These are phyloP conservation scores for Geotrichum citri-aurantii DNA, from an alignment of 1,139 yeast species.

Conservation along the genomic window DNA sequence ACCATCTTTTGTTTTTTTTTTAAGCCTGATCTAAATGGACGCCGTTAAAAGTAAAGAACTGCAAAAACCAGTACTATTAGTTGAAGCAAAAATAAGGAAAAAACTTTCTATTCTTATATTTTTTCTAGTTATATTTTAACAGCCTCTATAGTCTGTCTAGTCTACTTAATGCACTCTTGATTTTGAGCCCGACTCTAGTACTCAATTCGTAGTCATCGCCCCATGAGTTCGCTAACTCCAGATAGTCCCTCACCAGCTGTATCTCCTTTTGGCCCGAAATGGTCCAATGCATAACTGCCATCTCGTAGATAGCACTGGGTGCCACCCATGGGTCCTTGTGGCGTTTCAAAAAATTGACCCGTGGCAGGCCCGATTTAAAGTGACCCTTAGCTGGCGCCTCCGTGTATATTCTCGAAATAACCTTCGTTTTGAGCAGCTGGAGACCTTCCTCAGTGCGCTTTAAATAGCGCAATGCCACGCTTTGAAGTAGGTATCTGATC, in stretches of 20 bases:
- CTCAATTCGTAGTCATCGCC: constrained; percentile 91
- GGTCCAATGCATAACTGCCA: constrained; percentile 78
- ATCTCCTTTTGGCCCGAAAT: constrained; percentile 46
- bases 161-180: constrained; percentile 60
- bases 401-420: constrained; percentile 39
- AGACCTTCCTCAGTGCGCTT: constrained; percentile 60
- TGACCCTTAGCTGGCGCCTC: constrained; percentile 26
- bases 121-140: too few relatives aligned
- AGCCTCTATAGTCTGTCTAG: constrained; percentile 6
- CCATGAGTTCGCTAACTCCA: constrained; percentile 64
- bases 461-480: constrained; percentile 59
- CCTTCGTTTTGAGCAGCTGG: constrained; percentile 51
- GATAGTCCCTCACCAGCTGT: constrained; percentile 55
- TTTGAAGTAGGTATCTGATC: constrained; percentile 59
- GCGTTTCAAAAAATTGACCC: constrained; percentile 30
- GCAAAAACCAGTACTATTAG: too few relatives aligned
- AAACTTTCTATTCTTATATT: too few relatives aligned
- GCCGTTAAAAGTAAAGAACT: too few relatives aligned
- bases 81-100: too few relatives aligned
- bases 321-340: constrained; percentile 70
- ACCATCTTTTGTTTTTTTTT: too few relatives aligned
- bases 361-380: constrained; percentile 29
- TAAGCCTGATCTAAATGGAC: too few relatives aligned
- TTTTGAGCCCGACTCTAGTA: constrained; percentile 82
- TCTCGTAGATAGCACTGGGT: constrained; percentile 83